Evolutionary conservation across 2,329 filamentous ascomycete genomes (phyloP).

Genomic region (Arthrobotrys entomopaga): DNA sequence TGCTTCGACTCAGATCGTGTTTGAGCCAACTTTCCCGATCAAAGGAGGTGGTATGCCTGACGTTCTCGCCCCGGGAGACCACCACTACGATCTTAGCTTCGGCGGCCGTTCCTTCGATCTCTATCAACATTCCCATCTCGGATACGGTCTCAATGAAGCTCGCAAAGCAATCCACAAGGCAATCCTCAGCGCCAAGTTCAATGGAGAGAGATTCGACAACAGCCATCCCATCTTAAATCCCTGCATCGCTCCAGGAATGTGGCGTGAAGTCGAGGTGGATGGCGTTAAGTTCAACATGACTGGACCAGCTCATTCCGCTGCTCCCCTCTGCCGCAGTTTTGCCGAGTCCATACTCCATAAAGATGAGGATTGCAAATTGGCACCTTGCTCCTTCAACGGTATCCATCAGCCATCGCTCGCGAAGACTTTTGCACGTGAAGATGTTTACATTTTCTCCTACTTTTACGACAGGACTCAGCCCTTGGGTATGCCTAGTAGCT

Average conservation of each 20-base stretch:
- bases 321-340: conserved; percentile 87
- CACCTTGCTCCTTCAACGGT: conserved; percentile 98
- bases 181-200: conserved; percentile 77
- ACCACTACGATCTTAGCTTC: conserved; percentile 93
- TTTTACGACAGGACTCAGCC: conserved; percentile 95
- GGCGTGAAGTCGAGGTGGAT: conserved; percentile 76
- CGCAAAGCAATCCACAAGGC: conserved; percentile 83
- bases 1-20: conserved; percentile 97
- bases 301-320: conserved; percentile 77
- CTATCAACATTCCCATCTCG: conserved; percentile 98
- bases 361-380: conserved; percentile 79
- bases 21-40: conserved; percentile 89
- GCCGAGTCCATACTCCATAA: conserved; percentile 93
- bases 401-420: conserved; percentile 90
- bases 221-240: conserved; percentile 78
- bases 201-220: conserved; percentile 69
- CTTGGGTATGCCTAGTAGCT: conserved; percentile 97
- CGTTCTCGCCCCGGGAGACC: conserved; percentile 85
- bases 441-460: conserved; percentile 96
- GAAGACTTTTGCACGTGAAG: conserved; percentile 91
- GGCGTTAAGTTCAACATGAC: conserved; percentile 81
- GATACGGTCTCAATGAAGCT: conserved; percentile 95
- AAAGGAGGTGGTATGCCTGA: conserved; percentile 82
- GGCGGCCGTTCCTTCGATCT: conserved; percentile 89
- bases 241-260: conserved; percentile 84